Conservation (phyloP, 257 asterid species). For the Perilla frutescens region DNA sequence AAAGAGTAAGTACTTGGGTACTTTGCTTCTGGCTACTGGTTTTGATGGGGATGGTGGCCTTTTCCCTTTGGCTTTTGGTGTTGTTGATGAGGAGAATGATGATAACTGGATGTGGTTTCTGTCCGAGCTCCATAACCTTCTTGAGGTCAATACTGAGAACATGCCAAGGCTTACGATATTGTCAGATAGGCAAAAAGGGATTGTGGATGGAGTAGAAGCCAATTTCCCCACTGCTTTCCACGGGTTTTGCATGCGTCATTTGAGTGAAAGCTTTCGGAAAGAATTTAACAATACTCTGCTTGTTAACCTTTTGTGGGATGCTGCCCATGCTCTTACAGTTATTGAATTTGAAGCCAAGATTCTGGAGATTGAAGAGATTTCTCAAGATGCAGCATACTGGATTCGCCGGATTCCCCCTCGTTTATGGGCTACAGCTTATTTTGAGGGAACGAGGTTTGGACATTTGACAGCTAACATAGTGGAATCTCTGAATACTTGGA, state of each 20-base stretch:
- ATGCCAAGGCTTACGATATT: slow-evolving; percentile 95
- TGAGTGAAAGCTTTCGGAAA: slow-evolving; percentile 87
- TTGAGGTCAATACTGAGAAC: slow-evolving; percentile 86
- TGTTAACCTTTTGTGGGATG: slow-evolving; percentile 87
- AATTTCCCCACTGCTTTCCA: slow-evolving; percentile 95
- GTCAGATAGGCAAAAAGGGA: slow-evolving; percentile 87
- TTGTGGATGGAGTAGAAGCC: slow-evolving; percentile 84
- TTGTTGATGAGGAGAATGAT: slow-evolving; percentile 90
- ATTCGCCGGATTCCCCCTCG: slow-evolving; percentile 77
- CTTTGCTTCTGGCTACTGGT: slow-evolving; percentile 89
- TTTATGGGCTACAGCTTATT: slow-evolving; percentile 89
- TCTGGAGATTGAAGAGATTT: slow-evolving; percentile 80
- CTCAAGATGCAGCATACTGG: slow-evolving; percentile 95
- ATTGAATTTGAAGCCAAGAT: slow-evolving; percentile 76
- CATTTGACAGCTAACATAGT: slow-evolving; percentile 80
- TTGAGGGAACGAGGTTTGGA: slow-evolving; percentile 88
- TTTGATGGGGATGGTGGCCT: slow-evolving; percentile 95
- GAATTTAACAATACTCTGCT: slow-evolving; percentile 89
- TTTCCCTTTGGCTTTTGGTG: slow-evolving; percentile 93
- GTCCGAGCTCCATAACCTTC: slow-evolving; percentile 88
- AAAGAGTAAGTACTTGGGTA: slow-evolving; percentile 89
- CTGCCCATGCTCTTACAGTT: slow-evolving; percentile 83
- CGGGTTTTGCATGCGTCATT: slow-evolving; percentile 91
- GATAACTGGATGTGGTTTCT: slow-evolving; percentile 99
- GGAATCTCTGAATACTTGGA: slow-evolving; percentile 79